Percentiles rank a stretch among this genome's conserved stretches.
phyloP scores from a whole-genome alignment of 2,329 filamentous ascomycete species.

The Bipolaris gigantea region DNA sequence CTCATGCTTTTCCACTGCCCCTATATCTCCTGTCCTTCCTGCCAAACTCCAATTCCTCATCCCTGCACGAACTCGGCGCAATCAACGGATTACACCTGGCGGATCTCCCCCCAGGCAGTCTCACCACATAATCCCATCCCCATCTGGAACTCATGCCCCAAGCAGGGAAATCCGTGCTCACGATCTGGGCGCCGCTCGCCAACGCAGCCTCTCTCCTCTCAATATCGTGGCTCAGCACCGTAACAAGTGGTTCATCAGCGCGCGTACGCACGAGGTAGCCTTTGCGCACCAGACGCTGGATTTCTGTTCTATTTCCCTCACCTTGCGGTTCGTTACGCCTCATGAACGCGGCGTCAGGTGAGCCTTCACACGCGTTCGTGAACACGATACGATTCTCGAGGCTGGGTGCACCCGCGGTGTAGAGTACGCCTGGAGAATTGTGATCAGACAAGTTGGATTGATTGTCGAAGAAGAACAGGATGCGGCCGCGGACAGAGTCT shows the following conservation, averaged over 20 bases:
- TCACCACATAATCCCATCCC: conserved; percentile 52
- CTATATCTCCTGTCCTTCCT: too few relatives aligned
- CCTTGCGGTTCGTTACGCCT: conserved; percentile 52
- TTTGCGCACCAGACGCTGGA: conserved; percentile 50
- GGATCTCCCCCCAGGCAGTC: conserved; percentile 31
- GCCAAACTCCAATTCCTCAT: conserved; percentile 25
- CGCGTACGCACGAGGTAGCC: conserved; percentile 56
- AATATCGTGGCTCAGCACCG: conserved; percentile 47
- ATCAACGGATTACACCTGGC: conserved; percentile 45
- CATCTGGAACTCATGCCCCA: conserved; percentile 54
- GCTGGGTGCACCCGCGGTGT: conserved; percentile 40
- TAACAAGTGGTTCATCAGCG: conserved; percentile 52
- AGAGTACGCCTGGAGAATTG: conserved; percentile 43
- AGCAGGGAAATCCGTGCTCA: conserved; percentile 54
- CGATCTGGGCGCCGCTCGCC: conserved; percentile 53
- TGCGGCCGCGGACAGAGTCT: conserved; percentile 48
- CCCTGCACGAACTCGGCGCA: conserved; percentile 43
- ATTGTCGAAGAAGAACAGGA: conserved; percentile 58
- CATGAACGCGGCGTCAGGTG: conserved; percentile 53
- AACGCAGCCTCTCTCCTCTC: conserved; percentile 51
- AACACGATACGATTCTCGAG: conserved; percentile 53
- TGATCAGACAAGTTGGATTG: conserved; percentile 42
- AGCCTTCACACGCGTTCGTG: conserved; percentile 53
- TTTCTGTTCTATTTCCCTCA: conserved; percentile 36
- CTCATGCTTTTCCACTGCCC: too few relatives aligned